phyloP scores from a whole-genome alignment of 2,329 filamentous ascomycete genomes.

The Alternaria sp. region DNA sequence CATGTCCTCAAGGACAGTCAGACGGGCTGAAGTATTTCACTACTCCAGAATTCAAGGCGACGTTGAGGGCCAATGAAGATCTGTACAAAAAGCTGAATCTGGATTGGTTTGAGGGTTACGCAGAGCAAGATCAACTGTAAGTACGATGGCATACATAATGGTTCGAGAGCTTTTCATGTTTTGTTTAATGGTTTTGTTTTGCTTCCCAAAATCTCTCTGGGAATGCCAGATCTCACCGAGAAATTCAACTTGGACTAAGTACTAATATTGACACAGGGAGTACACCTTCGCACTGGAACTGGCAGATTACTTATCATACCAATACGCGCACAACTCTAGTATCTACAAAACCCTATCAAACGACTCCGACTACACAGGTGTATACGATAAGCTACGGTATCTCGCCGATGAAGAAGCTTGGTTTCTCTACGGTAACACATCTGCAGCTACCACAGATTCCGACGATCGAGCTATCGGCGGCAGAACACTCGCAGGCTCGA shows the following conservation, averaged over 20 bases:
- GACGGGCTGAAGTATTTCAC: conserved; percentile 54
- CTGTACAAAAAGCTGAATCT: conserved; percentile 59
- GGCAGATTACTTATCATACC: conserved; percentile 65
- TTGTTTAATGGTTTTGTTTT: neutral
- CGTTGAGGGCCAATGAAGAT: conserved; percentile 48
- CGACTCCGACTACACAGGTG: conserved; percentile 33
- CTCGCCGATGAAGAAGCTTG: conserved; percentile 61
- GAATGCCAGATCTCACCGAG: neutral
- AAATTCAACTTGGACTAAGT: neutral
- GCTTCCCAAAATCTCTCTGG: neutral
- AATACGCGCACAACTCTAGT: conserved; percentile 61
- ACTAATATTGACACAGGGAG: conserved; percentile 44
- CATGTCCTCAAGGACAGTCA: conserved; percentile 53
- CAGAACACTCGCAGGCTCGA: conserved; percentile 41
- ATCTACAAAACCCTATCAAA: conserved; percentile 48
- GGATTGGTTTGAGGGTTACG: conserved; percentile 55
- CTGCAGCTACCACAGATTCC: conserved; percentile 32
- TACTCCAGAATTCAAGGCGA: conserved; percentile 54
- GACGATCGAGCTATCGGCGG: conserved; percentile 42
- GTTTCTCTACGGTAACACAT: conserved; percentile 54
- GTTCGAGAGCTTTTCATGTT: neutral
- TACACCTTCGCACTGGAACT: conserved; percentile 64
- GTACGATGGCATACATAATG: conserved; percentile 11
- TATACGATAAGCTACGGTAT: conserved; percentile 46
- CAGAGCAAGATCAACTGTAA: conserved; percentile 46